Percentiles rank a stretch among this genome's conserved stretches.
Evolutionary conservation across 2,329 filamentous ascomycete species (phyloP).

Genomic region (Talaromyces sp.): DNA sequence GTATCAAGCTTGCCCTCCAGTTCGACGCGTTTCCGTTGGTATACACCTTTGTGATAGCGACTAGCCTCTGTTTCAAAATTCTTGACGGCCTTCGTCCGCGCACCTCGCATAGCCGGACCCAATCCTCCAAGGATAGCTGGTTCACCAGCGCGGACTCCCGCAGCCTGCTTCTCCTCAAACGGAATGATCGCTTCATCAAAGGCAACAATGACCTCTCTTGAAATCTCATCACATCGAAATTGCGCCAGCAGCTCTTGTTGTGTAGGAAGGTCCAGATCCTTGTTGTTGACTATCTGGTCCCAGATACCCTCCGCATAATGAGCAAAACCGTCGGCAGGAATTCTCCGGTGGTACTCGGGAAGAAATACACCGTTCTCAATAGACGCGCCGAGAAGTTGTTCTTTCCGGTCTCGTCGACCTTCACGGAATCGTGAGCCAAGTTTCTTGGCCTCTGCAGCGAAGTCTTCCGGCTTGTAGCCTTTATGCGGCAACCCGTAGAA

Average conservation of each 20-base stretch:
- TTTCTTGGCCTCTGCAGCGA: conserved; percentile 71
- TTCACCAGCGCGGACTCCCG: conserved; percentile 66
- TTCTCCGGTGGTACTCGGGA: conserved; percentile 89
- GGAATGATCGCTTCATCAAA: conserved; percentile 81
- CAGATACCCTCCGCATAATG: conserved; percentile 90
- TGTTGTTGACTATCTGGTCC: conserved; percentile 99
- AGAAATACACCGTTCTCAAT: conserved; percentile 79
- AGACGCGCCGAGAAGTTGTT: conserved; percentile 46
- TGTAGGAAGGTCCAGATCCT: conserved; percentile 91
- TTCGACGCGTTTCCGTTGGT: conserved; percentile 75
- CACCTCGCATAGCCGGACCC: conserved; percentile 65
- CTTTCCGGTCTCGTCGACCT: conserved; percentile 67
- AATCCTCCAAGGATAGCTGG: conserved; percentile 68
- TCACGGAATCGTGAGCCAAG: conserved; percentile 77
- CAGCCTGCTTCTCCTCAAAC: conserved; percentile 78
- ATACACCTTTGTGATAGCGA: conserved; percentile 95
- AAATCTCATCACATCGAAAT: conserved; percentile 96
- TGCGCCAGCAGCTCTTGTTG: conserved; percentile 96
- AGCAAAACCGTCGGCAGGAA: conserved; percentile 94
- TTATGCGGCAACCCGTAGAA: conserved; percentile 96
- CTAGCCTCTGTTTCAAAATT: conserved; percentile 89
- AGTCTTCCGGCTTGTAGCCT: conserved; percentile 89
- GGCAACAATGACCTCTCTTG: conserved; percentile 73
- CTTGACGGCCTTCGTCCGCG: conserved; percentile 68
- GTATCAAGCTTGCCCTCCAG: conserved; percentile 80